Percentiles rank a stretch among this genome's conserved stretches.
phyloP scores from a whole-genome alignment of 345 rosid genomes.

The Eucalyptus cloeziana region DNA sequence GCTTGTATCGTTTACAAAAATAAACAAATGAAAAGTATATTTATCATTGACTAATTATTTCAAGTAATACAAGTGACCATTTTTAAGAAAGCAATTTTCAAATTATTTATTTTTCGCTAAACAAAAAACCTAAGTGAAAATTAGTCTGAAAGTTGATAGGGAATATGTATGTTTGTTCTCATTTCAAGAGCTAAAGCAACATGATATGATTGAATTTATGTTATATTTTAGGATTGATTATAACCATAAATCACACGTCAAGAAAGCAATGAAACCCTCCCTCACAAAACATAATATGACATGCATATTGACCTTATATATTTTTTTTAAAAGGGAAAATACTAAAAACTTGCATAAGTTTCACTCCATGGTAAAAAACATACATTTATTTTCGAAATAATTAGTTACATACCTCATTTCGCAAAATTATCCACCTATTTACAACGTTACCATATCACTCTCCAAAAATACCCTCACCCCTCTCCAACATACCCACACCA shows the following conservation, averaged over 20 bases:
- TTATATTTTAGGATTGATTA: background rate
- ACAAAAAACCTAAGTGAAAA: background rate
- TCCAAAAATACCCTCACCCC: background rate
- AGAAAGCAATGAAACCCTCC: background rate
- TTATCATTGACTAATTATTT: background rate
- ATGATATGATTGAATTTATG: background rate
- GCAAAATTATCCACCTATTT: background rate
- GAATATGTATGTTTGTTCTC: background rate
- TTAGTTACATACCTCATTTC: background rate
- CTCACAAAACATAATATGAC: background rate
- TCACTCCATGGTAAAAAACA: no score
- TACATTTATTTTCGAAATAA: background rate
- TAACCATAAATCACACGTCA: background rate
- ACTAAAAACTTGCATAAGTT: background rate
- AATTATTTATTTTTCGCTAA: fast-evolving
- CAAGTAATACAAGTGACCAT: fast-evolving
- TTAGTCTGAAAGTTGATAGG: background rate
- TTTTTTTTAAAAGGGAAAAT: no score
- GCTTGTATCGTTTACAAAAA: background rate
- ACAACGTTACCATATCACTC: background rate
- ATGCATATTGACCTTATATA: background rate
- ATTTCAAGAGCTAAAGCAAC: background rate
- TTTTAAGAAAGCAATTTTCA: background rate
- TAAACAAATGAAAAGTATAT: background rate
- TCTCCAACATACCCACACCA: background rate